A percentile compares a stretch with the other conserved stretches of the same genome.
Evolutionary conservation across 2,329 filamentous ascomycete species (phyloP).

Genomic region (Ophiostoma perfectum): DNA sequence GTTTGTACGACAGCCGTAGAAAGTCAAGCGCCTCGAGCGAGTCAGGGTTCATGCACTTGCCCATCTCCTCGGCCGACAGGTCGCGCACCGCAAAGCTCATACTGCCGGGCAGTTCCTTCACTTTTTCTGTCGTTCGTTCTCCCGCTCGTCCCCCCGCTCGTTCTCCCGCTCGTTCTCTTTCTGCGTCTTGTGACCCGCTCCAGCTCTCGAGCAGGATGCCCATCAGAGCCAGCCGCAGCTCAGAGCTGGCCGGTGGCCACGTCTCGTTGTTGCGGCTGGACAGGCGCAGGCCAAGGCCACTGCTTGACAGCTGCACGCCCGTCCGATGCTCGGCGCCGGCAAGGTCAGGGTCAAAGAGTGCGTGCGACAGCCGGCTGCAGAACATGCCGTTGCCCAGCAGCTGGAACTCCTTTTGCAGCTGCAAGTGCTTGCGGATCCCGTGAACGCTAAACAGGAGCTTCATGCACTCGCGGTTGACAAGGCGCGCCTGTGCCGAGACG

Average conservation of each 20-base stretch:
- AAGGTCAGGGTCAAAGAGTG: conserved; percentile 78
- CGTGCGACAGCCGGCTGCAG: conserved; percentile 69
- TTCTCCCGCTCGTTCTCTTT: not conserved
- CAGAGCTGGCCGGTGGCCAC: conserved; percentile 93
- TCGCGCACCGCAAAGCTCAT: conserved; percentile 81
- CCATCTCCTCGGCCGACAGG: conserved; percentile 70
- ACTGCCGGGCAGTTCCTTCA: conserved; percentile 55
- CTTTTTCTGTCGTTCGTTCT: not conserved
- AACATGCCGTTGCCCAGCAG: conserved; percentile 82
- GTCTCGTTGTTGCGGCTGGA: conserved; percentile 62
- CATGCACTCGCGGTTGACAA: conserved; percentile 73
- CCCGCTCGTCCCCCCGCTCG: not conserved
- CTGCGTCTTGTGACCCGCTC: not conserved
- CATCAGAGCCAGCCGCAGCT: conserved; percentile 83
- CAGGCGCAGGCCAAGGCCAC: conserved; percentile 76
- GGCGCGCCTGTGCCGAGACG: conserved; percentile 64
- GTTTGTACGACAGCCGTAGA: conserved; percentile 75
- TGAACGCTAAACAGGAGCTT: conserved; percentile 69
- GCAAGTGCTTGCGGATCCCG: conserved; percentile 64
- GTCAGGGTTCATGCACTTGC: conserved; percentile 74
- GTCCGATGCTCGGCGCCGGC: conserved; percentile 66
- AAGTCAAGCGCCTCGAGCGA: conserved; percentile 90
- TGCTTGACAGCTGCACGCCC: conserved; percentile 63
- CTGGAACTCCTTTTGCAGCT: conserved; percentile 72
- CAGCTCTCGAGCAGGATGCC: conserved; percentile 73